Evolutionary conservation across 2,329 filamentous ascomycete genomes (phyloP).

Genomic region (Raffaelea arxii): DNA sequence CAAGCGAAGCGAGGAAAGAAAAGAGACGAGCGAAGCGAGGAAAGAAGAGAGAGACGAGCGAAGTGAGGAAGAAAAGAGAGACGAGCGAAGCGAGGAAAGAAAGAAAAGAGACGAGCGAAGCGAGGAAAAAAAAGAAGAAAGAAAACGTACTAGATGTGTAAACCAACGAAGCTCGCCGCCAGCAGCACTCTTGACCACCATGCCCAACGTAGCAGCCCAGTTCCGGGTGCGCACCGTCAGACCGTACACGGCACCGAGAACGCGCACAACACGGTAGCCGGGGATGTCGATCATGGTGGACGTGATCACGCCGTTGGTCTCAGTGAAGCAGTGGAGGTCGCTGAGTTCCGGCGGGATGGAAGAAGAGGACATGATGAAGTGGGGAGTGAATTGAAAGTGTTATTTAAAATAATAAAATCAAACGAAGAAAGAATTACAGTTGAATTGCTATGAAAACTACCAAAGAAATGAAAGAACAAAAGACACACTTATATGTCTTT

Average conservation of each 20-base stretch:
- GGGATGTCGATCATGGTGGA: slow-evolving; percentile 56
- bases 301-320: slow-evolving; percentile 51
- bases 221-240: slow-evolving; percentile 39
- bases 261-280: slow-evolving; percentile 46
- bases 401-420: background rate
- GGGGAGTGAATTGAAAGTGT: background rate
- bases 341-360: slow-evolving; percentile 15
- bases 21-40: background rate
- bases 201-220: slow-evolving; percentile 44
- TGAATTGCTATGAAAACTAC: too few species aligned
- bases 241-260: slow-evolving; percentile 44
- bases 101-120: background rate
- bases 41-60: background rate
- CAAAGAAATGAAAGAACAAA: too few species aligned
- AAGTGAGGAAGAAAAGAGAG: background rate
- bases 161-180: slow-evolving; percentile 52
- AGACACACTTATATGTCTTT: too few species aligned
- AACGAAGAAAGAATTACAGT: too few species aligned
- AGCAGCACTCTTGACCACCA: slow-evolving; percentile 45
- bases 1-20: background rate
- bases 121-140: background rate
- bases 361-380: slow-evolving; percentile 1
- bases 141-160: slow-evolving; percentile 35
- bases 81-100: background rate
- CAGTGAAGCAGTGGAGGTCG: slow-evolving; percentile 40